Percentiles rank a stretch among this genome's conserved stretches.
Conservation (phyloP, 495 filamentous ascomycete genomes). For the Neurospora sp. region DNA sequence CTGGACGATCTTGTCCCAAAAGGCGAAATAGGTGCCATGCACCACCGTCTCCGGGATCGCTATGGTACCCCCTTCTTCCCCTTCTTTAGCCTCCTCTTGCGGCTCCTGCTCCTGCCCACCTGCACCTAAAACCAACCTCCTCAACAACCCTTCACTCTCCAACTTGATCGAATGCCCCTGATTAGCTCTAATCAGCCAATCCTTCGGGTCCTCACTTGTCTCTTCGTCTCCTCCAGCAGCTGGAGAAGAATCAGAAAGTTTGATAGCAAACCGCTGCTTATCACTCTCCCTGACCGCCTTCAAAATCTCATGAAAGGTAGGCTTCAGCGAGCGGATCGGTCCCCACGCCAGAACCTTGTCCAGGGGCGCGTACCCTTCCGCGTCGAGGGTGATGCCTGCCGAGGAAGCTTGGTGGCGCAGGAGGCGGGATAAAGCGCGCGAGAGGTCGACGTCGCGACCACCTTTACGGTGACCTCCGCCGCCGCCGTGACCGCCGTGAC, state of each 20-base stretch:
- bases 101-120: slow-evolving; percentile 24
- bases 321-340: slow-evolving; percentile 55
- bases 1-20: slow-evolving; percentile 61
- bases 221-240: slow-evolving; percentile 31
- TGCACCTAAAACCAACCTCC: slow-evolving; percentile 43
- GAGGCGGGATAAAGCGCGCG: slow-evolving; percentile 68
- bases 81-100: slow-evolving; percentile 14
- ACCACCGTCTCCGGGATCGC: slow-evolving; percentile 55
- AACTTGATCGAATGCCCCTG: slow-evolving; percentile 79
- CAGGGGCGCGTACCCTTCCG: slow-evolving; percentile 70
- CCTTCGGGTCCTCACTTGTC: slow-evolving; percentile 36
- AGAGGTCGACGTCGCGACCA: slow-evolving; percentile 55
- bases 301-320: slow-evolving; percentile 64
- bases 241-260: slow-evolving; percentile 9
- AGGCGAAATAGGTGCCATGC: slow-evolving; percentile 76
- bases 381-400: slow-evolving; percentile 65
- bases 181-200: slow-evolving; percentile 86
- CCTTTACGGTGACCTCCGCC: slow-evolving; percentile 18
- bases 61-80: background rate
- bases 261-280: slow-evolving; percentile 79
- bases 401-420: slow-evolving; percentile 75
- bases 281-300: slow-evolving; percentile 64
- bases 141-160: slow-evolving; percentile 56
- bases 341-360: slow-evolving; percentile 63
- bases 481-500: slow-evolving; percentile 12